A percentile compares a stretch with the other conserved stretches of the same genome.
phyloP scores from a whole-genome alignment of 805 yeast species.

The Groenewaldozyma tartarivorans region DNA sequence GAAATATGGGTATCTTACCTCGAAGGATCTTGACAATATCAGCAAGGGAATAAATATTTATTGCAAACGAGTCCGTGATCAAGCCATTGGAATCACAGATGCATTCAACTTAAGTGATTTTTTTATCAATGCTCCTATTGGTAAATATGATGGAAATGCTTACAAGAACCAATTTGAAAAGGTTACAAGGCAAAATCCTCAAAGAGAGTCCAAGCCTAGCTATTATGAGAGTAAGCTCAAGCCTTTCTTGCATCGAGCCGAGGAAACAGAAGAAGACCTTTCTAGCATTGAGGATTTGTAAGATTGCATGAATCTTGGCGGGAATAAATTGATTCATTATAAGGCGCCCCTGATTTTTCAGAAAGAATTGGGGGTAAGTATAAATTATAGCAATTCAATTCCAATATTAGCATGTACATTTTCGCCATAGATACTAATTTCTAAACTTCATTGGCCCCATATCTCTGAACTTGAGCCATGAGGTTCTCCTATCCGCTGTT shows the following conservation, averaged over 20 bases:
- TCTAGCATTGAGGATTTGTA: conserved; percentile 1
- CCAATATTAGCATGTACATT: no score
- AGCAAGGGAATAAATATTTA: conserved; percentile 37
- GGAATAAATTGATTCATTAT: no score
- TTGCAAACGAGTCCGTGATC: conserved; percentile 47
- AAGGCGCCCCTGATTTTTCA: no score
- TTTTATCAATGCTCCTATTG: conserved; percentile 74
- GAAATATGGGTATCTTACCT: conserved; percentile 47
- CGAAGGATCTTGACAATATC: conserved; percentile 37
- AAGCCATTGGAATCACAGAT: conserved; percentile 73
- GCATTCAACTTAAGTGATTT: conserved; percentile 75
- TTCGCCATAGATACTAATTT: no score
- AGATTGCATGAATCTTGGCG: background rate
- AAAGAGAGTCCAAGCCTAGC: conserved; percentile 42
- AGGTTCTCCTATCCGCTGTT: no score
- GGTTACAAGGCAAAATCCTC: conserved; percentile 37
- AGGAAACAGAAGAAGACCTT: background rate
- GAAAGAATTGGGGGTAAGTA: no score
- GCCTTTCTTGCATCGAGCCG: conserved; percentile 24
- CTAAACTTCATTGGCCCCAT: no score
- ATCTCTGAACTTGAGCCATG: no score
- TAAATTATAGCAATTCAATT: no score
- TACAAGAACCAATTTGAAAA: conserved; percentile 29
- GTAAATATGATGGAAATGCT: conserved; percentile 71
- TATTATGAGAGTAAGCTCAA: conserved; percentile 33